Conservation (phyloP, 352 stramenopile species). For the Phytophthora sp. region DNA sequence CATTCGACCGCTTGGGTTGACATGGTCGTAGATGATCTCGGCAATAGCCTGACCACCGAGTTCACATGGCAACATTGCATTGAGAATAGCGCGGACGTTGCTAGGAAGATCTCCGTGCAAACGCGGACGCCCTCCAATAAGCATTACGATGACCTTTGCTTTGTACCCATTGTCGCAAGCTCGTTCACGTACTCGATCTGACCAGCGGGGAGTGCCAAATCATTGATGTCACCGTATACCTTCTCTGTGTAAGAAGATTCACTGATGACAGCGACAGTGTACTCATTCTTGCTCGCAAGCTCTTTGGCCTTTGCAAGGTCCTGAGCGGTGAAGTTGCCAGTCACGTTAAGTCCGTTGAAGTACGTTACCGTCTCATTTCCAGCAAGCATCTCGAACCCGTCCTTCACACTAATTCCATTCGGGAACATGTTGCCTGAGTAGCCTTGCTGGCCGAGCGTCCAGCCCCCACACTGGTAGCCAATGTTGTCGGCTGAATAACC, state of each 20-base stretch:
- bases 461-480: slow-evolving; percentile 70
- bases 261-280: not conserved
- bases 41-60: slow-evolving; percentile 81
- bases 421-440: slow-evolving; percentile 70
- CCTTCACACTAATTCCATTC: slow-evolving; percentile 65
- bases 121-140: slow-evolving; percentile 76
- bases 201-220: slow-evolving; percentile 65
- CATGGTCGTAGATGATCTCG: slow-evolving; percentile 79
- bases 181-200: slow-evolving; percentile 79
- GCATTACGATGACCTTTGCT: slow-evolving; percentile 82
- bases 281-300: not conserved
- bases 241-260: slow-evolving; percentile 78
- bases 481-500: slow-evolving; percentile 64
- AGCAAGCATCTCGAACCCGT: slow-evolving; percentile 47
- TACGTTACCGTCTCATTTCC: slow-evolving; percentile 28
- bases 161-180: slow-evolving; percentile 61
- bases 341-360: not conserved
- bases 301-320: not conserved
- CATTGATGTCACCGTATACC: slow-evolving; percentile 76
- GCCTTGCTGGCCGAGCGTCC: slow-evolving; percentile 85
- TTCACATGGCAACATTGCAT: slow-evolving; percentile 78
- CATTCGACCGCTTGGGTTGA: slow-evolving; percentile 83
- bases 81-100: slow-evolving; percentile 70
- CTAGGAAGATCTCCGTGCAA: slow-evolving; percentile 60
- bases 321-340: not conserved